Percentiles rank a stretch among this genome's conserved stretches.
These are phyloP conservation scores for Lentinula boryana DNA, from an alignment of 768 basidiomycete species.

Conservation along the genomic window DNA sequence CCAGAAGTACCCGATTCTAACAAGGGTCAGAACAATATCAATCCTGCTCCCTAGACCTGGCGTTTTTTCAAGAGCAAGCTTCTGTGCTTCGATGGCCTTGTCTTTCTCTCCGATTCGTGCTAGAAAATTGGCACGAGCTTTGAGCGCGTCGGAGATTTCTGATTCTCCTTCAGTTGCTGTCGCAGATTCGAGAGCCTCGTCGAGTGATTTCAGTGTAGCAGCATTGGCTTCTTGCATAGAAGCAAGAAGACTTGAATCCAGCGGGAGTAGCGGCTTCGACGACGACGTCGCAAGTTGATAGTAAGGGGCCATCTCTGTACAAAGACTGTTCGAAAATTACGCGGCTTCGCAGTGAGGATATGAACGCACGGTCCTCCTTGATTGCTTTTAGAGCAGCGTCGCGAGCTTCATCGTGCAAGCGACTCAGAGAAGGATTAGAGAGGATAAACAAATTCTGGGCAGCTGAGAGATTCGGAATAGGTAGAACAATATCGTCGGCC, in stretches of 20 bases:
- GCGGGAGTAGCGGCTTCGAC: conserved; percentile 35
- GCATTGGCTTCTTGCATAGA: conserved; percentile 65
- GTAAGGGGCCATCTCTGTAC: conserved; percentile 84
- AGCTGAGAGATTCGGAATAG: conserved; percentile 80
- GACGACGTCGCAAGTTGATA: conserved; percentile 54
- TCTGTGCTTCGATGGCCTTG: conserved; percentile 72
- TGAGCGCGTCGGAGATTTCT: conserved; percentile 85
- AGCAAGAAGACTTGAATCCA: conserved; percentile 47
- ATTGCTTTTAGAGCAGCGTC: conserved; percentile 66
- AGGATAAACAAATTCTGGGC: conserved; percentile 78
- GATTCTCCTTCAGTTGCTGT: conserved; percentile 89
- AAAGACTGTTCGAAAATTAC: not conserved
- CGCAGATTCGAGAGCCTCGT: conserved; percentile 77
- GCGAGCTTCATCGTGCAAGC: conserved; percentile 64
- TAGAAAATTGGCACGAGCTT: conserved; percentile 78
- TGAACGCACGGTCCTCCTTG: conserved; percentile 66
- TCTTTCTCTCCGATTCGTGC: conserved; percentile 95
- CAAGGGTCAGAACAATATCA: conserved; percentile 85
- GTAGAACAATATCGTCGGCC: conserved; percentile 81
- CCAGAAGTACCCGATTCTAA: conserved; percentile 90
- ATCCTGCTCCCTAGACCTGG: conserved; percentile 91
- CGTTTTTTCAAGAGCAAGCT: conserved; percentile 83
- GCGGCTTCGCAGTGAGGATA: conserved; percentile 1
- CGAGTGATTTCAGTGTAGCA: conserved; percentile 66
- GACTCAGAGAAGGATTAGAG: conserved; percentile 49